Base-by-base conservation (phyloP, 495 filamentous ascomycete genomes). In the Penicillium bovifimosum region DNA sequence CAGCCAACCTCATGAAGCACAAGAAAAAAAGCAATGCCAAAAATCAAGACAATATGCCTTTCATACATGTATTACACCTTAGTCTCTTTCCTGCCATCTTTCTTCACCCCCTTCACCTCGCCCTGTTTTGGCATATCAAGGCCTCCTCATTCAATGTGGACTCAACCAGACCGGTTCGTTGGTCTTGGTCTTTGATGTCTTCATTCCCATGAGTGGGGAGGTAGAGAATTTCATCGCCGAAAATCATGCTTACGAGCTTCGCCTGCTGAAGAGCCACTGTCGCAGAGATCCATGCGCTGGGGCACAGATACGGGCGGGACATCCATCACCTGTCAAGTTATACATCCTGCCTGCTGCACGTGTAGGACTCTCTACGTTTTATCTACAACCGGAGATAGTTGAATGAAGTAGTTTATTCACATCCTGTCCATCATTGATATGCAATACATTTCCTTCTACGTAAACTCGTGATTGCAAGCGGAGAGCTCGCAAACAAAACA, bases 261-360 rank as follows among this genome's bases (percentile, higher is more conserved):
- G 81, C 86, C 86, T 85, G 76, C 82, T 86, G 89, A 92, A 88
- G 89, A 92, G 90, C 89, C 83, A 82, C 85, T 76, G 77, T 70
- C 76, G 78, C 77, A 75, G 67, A 84, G 88, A 74, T 73, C 69
- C 50, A 76, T 81, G 77, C 79, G 76, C 84, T 75, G 78, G 80
- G 83, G 90, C 86, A 95, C 90, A 95, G 90, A 95, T 95, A 95
- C 90, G 86, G 89, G 88, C 79, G 83, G 79, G 75, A 95, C 86
- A 95, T 79, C 44, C 20, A 41, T 41, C 20, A 24, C 20, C 20
- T 4, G 20, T 24, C 20, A 24, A n/a, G n/a, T n/a, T n/a, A n/a
- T n/a, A 24, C 20, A 24, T 24, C 2, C 20, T 24, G 20, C 20
- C 20, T 24, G 20, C 20, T 4, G 20, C 20, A 24, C 20, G 20